These are phyloP conservation scores for Rosa hybrid DNA, from an alignment of 331 rosid species.

Conservation along the genomic window DNA sequence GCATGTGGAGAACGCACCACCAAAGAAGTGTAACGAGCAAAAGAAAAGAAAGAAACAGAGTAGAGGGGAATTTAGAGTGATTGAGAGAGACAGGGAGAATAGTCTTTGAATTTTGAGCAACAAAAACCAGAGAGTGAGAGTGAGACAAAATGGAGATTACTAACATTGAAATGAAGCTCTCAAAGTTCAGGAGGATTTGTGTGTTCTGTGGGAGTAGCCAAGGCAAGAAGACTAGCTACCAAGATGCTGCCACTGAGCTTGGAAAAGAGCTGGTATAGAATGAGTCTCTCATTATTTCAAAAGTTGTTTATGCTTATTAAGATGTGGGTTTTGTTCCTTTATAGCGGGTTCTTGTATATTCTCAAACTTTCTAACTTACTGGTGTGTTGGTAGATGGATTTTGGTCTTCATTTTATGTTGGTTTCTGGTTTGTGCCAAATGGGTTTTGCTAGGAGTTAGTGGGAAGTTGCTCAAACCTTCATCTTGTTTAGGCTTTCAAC, in stretches of 20 bases:
- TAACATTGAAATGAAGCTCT: slow-evolving; percentile 50
- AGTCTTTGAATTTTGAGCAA: slow-evolving; percentile 11
- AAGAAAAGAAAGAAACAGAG: slow-evolving; percentile 26
- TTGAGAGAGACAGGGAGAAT: slow-evolving; percentile 10
- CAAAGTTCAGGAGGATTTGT: slow-evolving; percentile 91
- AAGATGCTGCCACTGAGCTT: slow-evolving; percentile 93
- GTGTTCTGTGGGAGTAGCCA: slow-evolving; percentile 99
- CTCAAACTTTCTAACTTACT: neutral
- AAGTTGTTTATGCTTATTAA: neutral
- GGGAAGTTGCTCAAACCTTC: slow-evolving; percentile 18
- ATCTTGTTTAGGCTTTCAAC: neutral
- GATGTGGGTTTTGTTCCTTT: neutral
- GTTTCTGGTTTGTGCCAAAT: slow-evolving; percentile 10
- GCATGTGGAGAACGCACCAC: slow-evolving; percentile 20
- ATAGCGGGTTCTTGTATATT: neutral
- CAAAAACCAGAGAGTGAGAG: slow-evolving; percentile 3
- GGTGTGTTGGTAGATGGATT: neutral
- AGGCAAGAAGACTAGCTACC: slow-evolving; percentile 86
- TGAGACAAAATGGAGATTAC: slow-evolving; percentile 59
- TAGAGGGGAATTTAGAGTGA: neutral
- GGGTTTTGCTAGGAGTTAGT: slow-evolving; percentile 24
- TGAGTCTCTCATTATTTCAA: neutral
- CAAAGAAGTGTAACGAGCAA: slow-evolving; percentile 16
- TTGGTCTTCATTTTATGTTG: neutral
- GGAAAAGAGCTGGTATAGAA: slow-evolving; percentile 86